Conservation (phyloP, 768 basidiomycete genomes). For the Cystofilobasidium ferigula region DNA sequence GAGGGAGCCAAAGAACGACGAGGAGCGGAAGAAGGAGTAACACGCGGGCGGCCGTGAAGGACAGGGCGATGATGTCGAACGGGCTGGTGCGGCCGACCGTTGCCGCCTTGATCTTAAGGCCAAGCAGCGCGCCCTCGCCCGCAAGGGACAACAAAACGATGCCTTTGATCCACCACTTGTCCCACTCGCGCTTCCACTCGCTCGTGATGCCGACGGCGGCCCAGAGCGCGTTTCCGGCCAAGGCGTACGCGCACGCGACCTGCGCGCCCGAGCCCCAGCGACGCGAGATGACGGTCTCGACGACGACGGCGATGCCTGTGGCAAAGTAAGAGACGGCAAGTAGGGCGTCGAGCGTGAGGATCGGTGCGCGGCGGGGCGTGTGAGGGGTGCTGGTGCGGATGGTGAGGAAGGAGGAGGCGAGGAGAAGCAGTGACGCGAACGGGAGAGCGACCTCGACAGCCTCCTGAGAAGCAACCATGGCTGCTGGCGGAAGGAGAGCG, state of each 20-base stretch:
- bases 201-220: not conserved
- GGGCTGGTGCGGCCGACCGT: not conserved
- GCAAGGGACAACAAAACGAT: constrained; percentile 61
- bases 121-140: not conserved
- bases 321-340: constrained; percentile 60
- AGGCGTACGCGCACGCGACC: constrained; percentile 40
- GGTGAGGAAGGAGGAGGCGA: not conserved
- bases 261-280: constrained; percentile 43
- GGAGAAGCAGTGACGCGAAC: too few species aligned
- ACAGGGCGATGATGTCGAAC: not conserved
- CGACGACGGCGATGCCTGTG: constrained; percentile 64
- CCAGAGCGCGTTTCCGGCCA: constrained; percentile 40
- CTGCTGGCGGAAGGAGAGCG: too few species aligned
- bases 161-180: constrained; percentile 35
- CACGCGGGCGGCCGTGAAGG: not conserved
- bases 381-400: not conserved
- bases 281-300: constrained; percentile 54
- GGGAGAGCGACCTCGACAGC: not conserved
- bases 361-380: constrained; percentile 63
- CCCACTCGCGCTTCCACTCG: constrained; percentile 12
- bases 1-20: not conserved
- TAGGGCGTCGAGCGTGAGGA: constrained; percentile 60
- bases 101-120: not conserved
- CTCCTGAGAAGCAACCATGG: not conserved
- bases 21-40: not conserved